These are phyloP conservation scores for Pichia inconspicua DNA, from an alignment of 1,139 yeast species.

Conservation along the genomic window DNA sequence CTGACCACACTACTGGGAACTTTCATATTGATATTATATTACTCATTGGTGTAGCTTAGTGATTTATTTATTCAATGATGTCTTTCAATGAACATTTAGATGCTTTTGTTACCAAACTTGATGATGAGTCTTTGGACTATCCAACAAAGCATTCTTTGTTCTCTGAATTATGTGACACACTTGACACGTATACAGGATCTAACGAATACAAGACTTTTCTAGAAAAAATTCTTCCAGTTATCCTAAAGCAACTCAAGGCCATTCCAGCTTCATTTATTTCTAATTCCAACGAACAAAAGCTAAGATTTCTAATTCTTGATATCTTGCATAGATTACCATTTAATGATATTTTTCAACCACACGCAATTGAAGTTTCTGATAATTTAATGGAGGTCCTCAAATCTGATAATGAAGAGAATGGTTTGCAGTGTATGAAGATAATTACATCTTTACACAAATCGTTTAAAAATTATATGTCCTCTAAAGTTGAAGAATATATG, in stretches of 20 bases:
- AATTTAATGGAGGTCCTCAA: constrained; percentile 54
- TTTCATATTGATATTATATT: too few relatives aligned
- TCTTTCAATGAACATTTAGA: constrained; percentile 42
- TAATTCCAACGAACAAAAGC: constrained; percentile 60
- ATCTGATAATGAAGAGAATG: constrained; percentile 90
- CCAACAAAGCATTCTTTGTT: constrained; percentile 57
- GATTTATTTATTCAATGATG: not conserved
- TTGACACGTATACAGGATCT: constrained; percentile 75
- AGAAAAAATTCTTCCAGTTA: constrained; percentile 52
- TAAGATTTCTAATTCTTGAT: constrained; percentile 71
- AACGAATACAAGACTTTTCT: constrained; percentile 71
- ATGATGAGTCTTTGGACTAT: constrained; percentile 45
- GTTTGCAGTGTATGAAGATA: constrained; percentile 83
- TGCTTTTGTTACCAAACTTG: constrained; percentile 51
- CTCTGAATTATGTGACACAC: constrained; percentile 76
- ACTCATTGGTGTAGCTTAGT: too few relatives aligned
- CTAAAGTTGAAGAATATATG: constrained; percentile 73
- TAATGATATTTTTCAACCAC: constrained; percentile 75
- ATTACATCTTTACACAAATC: constrained; percentile 85
- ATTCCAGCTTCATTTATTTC: constrained; percentile 68
- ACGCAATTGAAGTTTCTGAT: constrained; percentile 54
- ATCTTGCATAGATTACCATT: constrained; percentile 74
- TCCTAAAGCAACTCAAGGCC: constrained; percentile 49
- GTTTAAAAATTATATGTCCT: constrained; percentile 60
- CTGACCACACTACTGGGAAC: too few relatives aligned